Percentiles rank a stretch among this genome's conserved stretches.
These are phyloP conservation scores for Comarum palustre DNA, from an alignment of 306 rosid species.

Conservation along the genomic window DNA sequence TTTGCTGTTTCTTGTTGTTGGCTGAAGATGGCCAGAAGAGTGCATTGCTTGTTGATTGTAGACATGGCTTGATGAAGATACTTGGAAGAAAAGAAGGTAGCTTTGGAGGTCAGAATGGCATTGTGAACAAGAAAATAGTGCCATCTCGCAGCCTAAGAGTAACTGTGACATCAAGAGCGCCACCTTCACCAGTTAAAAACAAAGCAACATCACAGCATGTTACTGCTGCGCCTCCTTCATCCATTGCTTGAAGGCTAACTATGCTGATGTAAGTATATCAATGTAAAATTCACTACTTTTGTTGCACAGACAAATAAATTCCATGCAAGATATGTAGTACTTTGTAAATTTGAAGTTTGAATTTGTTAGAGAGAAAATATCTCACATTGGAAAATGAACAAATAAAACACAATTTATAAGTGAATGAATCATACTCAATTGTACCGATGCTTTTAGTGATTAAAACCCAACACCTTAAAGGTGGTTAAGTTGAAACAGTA, in stretches of 20 bases:
- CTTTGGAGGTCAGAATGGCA: background rate
- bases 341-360: no score
- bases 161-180: background rate
- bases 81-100: constrained; percentile 8
- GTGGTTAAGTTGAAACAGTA: no score
- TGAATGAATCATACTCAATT: no score
- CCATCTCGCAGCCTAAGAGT: constrained; percentile 17
- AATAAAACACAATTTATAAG: no score
- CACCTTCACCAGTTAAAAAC: constrained; percentile 31
- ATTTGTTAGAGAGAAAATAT: no score
- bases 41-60: background rate
- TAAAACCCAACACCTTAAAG: no score
- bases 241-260: background rate
- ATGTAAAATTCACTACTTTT: no score
- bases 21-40: constrained; percentile 11
- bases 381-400: no score
- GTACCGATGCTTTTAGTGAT: no score
- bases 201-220: background rate
- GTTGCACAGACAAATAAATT: no score
- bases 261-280: background rate
- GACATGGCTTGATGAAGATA: constrained; percentile 4
- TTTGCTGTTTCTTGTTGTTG: background rate
- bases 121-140: background rate
- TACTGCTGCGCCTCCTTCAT: constrained; percentile 9
- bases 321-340: no score